Conservation (phyloP, 352 stramenopile species). For the Blastocystis sp. region DNA sequence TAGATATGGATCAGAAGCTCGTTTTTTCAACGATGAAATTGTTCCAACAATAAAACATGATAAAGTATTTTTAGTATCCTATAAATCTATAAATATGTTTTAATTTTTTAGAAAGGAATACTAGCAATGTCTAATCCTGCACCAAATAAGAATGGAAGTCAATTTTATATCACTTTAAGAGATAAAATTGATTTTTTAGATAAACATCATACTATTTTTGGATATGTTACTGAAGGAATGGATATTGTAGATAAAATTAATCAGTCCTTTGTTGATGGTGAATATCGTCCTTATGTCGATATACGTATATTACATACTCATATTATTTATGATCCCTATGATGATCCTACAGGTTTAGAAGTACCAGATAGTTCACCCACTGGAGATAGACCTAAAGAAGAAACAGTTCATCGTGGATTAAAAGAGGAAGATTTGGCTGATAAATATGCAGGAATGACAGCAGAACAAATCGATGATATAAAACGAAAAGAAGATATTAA, state of each 20-base stretch:
- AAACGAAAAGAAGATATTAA: slow-evolving; percentile 21
- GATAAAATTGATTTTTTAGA: slow-evolving; percentile 70
- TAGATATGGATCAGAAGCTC: slow-evolving; percentile 6
- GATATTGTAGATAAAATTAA: slow-evolving; percentile 78
- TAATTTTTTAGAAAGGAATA: slow-evolving; percentile 43
- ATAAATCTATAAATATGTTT: too few relatives aligned
- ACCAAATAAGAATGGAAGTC: slow-evolving; percentile 57
- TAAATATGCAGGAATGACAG: slow-evolving; percentile 40
- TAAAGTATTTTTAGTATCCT: slow-evolving; percentile 1
- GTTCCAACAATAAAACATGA: slow-evolving; percentile 37
- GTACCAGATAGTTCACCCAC: slow-evolving; percentile 61
- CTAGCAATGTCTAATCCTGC: slow-evolving; percentile 60
- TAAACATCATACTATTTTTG: slow-evolving; percentile 68
- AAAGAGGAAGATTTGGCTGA: slow-evolving; percentile 62
- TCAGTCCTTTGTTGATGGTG: slow-evolving; percentile 69
- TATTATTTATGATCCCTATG: slow-evolving; percentile 62
- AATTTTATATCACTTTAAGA: slow-evolving; percentile 88
- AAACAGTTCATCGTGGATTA: slow-evolving; percentile 67
- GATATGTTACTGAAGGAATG: slow-evolving; percentile 70
- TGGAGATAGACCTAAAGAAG: slow-evolving; percentile 56
- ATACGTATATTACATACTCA: slow-evolving; percentile 78
- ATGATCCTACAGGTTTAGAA: slow-evolving; percentile 53
- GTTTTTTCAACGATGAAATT: slow-evolving; percentile 47
- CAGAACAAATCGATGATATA: slow-evolving; percentile 41
- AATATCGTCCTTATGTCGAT: slow-evolving; percentile 78